Percentiles rank a stretch among this genome's conserved stretches.
Evolutionary conservation across 1,284 basidiomycete species (phyloP).

Genomic region (Ceraceosorus guamensis): DNA sequence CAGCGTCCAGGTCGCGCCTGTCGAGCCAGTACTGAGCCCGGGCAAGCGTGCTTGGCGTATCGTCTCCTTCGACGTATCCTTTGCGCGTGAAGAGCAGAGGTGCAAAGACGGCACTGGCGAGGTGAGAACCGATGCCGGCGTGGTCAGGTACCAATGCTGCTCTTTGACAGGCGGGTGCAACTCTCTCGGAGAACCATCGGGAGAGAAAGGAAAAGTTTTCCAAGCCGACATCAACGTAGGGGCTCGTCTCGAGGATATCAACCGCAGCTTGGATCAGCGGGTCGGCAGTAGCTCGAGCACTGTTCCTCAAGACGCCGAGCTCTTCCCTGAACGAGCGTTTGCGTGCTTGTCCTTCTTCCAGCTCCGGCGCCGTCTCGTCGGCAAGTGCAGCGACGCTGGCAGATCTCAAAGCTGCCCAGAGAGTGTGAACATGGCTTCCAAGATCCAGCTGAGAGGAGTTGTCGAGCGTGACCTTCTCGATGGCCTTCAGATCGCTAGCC

Average conservation of each 20-base stretch:
- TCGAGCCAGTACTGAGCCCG: conserved; percentile 83
- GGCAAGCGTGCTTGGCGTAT: conserved; percentile 77
- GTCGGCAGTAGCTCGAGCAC: conserved; percentile 57
- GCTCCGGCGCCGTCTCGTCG: conserved; percentile 60
- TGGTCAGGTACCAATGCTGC: conserved; percentile 83
- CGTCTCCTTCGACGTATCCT: conserved; percentile 62
- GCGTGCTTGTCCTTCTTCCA: conserved; percentile 55
- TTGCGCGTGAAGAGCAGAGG: conserved; percentile 73
- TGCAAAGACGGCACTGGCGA: conserved; percentile 71
- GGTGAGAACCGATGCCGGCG: conserved; percentile 76
- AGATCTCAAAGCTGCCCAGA: conserved; percentile 52
- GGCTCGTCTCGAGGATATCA: conserved; percentile 56
- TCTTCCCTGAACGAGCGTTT: conserved; percentile 80
- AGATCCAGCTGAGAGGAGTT: conserved; percentile 83
- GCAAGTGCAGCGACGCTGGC: conserved; percentile 13
- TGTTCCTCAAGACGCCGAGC: conserved; percentile 69
- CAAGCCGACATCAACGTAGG: conserved; percentile 70
- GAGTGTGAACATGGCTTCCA: conserved; percentile 74
- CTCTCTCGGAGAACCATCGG: conserved; percentile 77
- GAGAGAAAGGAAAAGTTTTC: conserved; percentile 82
- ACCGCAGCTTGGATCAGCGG: conserved; percentile 48
- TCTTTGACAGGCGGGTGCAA: conserved; percentile 74
- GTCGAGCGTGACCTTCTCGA: conserved; percentile 82
- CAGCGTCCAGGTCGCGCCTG: conserved; percentile 86
- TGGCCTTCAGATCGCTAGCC: conserved; percentile 76